Percentiles rank a stretch among this genome's conserved stretches.
Evolutionary conservation across 768 basidiomycete genomes (phyloP).

Genomic region (Leucosporidium creatinivorum): DNA sequence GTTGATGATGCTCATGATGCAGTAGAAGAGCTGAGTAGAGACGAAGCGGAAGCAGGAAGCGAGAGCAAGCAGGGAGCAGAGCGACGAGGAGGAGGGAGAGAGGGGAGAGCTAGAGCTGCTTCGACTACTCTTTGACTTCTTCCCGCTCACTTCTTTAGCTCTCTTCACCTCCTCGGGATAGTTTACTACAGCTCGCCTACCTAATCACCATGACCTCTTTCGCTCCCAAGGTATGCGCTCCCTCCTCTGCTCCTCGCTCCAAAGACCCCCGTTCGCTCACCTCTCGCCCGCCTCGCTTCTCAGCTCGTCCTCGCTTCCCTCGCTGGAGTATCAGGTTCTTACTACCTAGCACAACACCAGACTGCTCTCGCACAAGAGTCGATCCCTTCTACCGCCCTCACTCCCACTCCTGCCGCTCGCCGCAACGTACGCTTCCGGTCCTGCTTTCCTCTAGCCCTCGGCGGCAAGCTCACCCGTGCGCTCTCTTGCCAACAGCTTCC

Average conservation of each 20-base stretch:
- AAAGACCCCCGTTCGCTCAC: not conserved
- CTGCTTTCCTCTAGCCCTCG: not conserved
- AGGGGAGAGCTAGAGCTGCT: not conserved
- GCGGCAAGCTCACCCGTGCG: not conserved
- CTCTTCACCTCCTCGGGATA: too few species aligned
- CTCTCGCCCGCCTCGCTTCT: not conserved
- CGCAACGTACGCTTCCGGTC: not conserved
- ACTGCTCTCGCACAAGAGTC: not conserved
- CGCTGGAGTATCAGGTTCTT: not conserved
- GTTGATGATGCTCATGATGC: conserved; percentile 30
- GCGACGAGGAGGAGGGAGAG: not conserved
- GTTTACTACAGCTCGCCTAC: not conserved
- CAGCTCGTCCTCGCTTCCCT: not conserved
- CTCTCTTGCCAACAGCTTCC: conserved; percentile 53
- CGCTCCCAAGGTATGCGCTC: not conserved
- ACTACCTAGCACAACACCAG: not conserved
- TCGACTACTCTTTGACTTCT: not conserved
- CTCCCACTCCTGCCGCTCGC: not conserved
- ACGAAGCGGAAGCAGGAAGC: not conserved
- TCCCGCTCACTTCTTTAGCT: not conserved
- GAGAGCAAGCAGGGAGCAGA: not conserved
- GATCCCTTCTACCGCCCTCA: too few species aligned
- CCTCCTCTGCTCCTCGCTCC: not conserved
- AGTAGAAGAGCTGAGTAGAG: not conserved
- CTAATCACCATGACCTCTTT: not conserved